A percentile compares a stretch with the other conserved stretches of the same genome.
These are phyloP conservation scores for Dryadomyces quercivorus DNA, from an alignment of 2,329 filamentous ascomycete genomes.

Conservation along the genomic window DNA sequence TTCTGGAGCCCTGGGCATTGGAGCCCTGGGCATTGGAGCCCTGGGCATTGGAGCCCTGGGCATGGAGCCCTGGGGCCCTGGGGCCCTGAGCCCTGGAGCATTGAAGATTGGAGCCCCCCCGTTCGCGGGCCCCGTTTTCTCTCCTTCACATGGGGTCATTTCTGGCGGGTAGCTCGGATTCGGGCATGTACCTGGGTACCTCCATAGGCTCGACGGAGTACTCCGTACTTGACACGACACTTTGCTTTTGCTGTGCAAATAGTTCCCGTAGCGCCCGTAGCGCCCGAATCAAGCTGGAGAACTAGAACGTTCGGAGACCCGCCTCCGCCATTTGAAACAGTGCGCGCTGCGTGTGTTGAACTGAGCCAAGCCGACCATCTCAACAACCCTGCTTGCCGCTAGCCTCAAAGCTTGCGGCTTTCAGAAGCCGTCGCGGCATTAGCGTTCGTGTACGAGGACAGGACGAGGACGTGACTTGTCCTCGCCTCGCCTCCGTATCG, in stretches of 20 bases:
- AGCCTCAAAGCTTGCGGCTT: no score
- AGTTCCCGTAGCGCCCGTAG: constrained; percentile 1
- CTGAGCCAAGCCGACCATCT: neutral
- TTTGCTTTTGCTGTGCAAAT: neutral
- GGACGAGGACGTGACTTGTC: no score
- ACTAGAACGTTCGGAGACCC: neutral
- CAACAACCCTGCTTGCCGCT: neutral
- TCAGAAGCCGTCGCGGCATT: no score
- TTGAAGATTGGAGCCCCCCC: no score
- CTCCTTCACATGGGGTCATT: neutral
- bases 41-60: neutral
- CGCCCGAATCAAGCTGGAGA: neutral
- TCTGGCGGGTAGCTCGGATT: neutral
- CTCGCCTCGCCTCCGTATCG: neutral
- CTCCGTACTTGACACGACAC: neutral
- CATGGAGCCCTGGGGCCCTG: neutral
- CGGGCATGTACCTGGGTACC: no score
- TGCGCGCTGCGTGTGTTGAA: neutral
- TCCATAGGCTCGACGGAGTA: neutral
- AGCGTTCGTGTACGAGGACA: no score
- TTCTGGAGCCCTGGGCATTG: neutral
- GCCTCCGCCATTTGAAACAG: neutral
- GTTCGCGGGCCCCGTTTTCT: neutral
- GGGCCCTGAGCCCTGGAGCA: no score
- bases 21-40: no score